Evolutionary conservation across 495 filamentous ascomycete species (phyloP).

Genomic region (Talaromyces liani): DNA sequence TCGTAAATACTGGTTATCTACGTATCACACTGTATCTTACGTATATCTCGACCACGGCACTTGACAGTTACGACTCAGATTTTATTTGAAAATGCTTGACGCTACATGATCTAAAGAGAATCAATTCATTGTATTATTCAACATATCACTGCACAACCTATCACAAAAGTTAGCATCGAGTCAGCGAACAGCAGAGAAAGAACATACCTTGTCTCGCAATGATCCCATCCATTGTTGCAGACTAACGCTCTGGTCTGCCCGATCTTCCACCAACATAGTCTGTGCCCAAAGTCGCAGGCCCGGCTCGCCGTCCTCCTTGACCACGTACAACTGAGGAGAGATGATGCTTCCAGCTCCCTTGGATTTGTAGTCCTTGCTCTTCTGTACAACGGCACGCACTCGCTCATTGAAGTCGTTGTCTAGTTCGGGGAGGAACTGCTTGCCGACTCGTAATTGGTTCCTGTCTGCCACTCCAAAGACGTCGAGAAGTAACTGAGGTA

Average conservation of each 20-base stretch:
- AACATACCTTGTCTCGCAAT: conserved; percentile 90
- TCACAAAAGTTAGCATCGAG: neutral
- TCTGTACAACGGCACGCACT: conserved; percentile 79
- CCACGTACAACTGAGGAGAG: conserved; percentile 85
- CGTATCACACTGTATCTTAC: neutral
- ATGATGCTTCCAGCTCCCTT: conserved; percentile 86
- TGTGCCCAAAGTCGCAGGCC: conserved; percentile 93
- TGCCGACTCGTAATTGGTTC: conserved; percentile 80
- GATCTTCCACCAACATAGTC: conserved; percentile 90
- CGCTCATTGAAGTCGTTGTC: conserved; percentile 97
- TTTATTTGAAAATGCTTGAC: conserved; percentile 4
- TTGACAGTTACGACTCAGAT: neutral
- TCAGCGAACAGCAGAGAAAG: neutral
- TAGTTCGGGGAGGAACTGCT: conserved; percentile 73
- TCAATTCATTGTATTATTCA: neutral
- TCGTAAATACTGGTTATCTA: neutral
- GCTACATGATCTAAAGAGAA: conserved; percentile 9
- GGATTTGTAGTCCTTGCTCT: conserved; percentile 78
- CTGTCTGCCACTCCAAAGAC: conserved; percentile 83
- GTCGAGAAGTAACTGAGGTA: conserved; percentile 79
- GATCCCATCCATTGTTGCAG: conserved; percentile 87
- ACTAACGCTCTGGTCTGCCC: conserved; percentile 88
- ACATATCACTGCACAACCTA: conserved; percentile 15
- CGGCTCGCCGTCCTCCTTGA: conserved; percentile 93
- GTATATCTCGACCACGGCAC: neutral